Evolutionary conservation across 2,329 filamentous ascomycete species (phyloP), one percentile per base, ranked within the genome.

Genomic region (Sporothrix curviconia): DNA sequence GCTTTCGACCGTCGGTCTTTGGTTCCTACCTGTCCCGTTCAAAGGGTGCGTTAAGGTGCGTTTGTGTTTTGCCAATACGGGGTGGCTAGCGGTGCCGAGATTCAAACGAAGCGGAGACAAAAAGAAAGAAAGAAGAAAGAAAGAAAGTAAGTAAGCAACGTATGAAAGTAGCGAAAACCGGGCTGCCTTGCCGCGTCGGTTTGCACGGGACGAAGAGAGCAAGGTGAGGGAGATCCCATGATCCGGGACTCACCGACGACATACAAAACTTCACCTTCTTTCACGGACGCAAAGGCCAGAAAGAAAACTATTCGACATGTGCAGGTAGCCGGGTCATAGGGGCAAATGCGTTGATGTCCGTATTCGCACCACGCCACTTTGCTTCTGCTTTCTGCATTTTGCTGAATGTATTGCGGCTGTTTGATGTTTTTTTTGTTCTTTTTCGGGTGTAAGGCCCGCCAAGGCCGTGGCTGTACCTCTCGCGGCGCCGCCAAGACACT

Each of bases 51-150:
- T 14, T 19, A 36, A 15, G 24, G 14, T 11, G 24, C 15, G 17
- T 12, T 8, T n/a, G n/a, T 25, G 24, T 39, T 25, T 50, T 50
- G 19, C 28, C 6, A 53, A 42, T 42, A 53, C 37, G 50, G 51
- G 39, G 7, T 25, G 25, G 39, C 47, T 54, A 54, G 51, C 19
- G 51, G 51, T 28, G 51, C 37, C 51, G 25, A 54, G 28, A 44
- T 4, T 30, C 9, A 50, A 22, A 32, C 17, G 14, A 15, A 22
- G n/a, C 37, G n/a, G 37, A 40, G 36, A 52, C 25, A n/a, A 39
- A 12, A n/a, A 39, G 28, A 17, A 30, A 6, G 14, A 24, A 40
- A 32, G 34, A 50, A 12, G 46, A 24, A 14, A 51, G 6, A 39
- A 51, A 28, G 19, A 17, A 39, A 51, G 19, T 4, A 25, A 11